phyloP scores from a whole-genome alignment of 1,284 basidiomycete species.

The Taiwanofungus camphoratus region DNA sequence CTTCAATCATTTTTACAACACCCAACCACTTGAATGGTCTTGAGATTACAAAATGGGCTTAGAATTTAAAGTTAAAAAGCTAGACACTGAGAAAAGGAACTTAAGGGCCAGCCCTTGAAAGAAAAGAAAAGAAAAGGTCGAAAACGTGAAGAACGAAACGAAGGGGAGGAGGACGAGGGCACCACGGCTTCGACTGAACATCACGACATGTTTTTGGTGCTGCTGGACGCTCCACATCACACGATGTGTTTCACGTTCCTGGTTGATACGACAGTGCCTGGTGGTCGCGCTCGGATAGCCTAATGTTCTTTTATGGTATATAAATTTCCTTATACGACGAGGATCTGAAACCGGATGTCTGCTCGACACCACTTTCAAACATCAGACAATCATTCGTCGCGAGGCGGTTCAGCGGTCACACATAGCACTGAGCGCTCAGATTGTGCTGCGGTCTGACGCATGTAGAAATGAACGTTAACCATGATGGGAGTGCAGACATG shows the following conservation, averaged over 20 bases:
- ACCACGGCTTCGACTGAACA: too few species aligned
- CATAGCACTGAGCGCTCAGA: too few species aligned
- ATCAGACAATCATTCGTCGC: not conserved
- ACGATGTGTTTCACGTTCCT: slow-evolving; percentile 1
- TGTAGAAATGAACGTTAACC: too few species aligned
- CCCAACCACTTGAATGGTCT: not conserved
- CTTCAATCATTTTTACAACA: slow-evolving; percentile 7
- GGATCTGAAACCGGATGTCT: too few species aligned
- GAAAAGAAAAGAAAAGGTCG: slow-evolving; percentile 3
- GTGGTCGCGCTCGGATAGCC: not conserved
- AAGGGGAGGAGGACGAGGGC: too few species aligned
- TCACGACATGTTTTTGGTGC: too few species aligned
- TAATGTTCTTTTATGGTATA: not conserved
- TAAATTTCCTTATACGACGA: not conserved
- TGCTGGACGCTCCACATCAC: too few species aligned
- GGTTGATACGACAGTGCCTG: too few species aligned
- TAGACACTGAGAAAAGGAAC: slow-evolving; percentile 6
- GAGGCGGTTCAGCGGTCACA: too few species aligned
- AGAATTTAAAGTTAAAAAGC: slow-evolving; percentile 2
- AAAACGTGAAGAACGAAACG: not conserved
- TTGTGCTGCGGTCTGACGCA: too few species aligned
- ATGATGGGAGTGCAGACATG: too few species aligned
- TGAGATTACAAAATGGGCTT: slow-evolving; percentile 5
- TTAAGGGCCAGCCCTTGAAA: slow-evolving; percentile 8
- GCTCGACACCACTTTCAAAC: too few species aligned